Evolutionary conservation across 108 stramenopile genomes (phyloP), one percentile per base, ranked within the genome.

Genomic region (Skeletonema costatum): DNA sequence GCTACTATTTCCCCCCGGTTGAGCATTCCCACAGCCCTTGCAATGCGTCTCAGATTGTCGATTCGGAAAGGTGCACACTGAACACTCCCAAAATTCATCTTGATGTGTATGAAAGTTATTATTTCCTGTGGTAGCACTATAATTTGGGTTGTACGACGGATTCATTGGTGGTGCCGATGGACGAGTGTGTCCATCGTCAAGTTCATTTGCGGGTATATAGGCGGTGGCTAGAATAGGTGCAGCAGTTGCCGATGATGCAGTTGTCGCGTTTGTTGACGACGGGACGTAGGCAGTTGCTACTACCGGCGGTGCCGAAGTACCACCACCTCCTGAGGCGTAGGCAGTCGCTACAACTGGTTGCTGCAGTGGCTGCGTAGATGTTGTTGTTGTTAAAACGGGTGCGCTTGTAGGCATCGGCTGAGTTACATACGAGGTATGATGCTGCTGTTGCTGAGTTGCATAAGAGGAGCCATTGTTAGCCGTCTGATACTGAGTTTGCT

Each of bases 51-150:
- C 76, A 2, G 68, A 60, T 41, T 50, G 17, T 32, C 65, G 64
- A 70, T 77, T 77, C 5, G 76, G 76, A 70, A 77, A 77, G 8
- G 76, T 77, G 32, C 76, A 77, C 1, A 14, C 50, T 17, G 62
- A 25, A 60, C 76, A 77, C 32, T 77, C 76, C 76, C 76, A 77
- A 50, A 77, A 77, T 36, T 62, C 50, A 35, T 53, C 58, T 32
- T 53, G 19, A 17, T 46, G 2, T 32, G 50, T 56, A 33, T 68
- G 36, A 46, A 56, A 68, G 29, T 68, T 68, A 41, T 50, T 17
- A 53, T 68, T 68, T 25, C 51, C 68, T n/a, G 31, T 35, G 10
- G 3, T 31, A 48, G 30, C 41, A 31, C 46, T 67, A 5, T 19
- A 33, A 32, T 68, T 33, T n/a, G 66, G 66, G 29, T 68, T 48